phyloP scores from a whole-genome alignment of 176 grass and related monocot genomes.

The Rhynchospora tenuis region DNA sequence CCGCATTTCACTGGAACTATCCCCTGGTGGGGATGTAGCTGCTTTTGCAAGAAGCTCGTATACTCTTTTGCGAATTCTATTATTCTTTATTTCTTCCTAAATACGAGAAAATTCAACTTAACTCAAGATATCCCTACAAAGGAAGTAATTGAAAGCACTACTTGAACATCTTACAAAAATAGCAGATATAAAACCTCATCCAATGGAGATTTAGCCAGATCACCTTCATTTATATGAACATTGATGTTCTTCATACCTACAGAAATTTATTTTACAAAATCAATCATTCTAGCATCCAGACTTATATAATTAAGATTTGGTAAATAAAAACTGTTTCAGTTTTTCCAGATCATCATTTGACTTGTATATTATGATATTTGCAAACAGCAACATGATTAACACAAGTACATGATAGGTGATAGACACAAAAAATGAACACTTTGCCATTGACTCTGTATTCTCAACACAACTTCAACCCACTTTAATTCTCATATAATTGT shows the following conservation, averaged over 20 bases:
- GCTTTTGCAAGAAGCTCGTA: conserved; percentile 74
- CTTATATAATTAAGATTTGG: not conserved
- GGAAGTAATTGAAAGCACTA: not conserved
- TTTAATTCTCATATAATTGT: not conserved
- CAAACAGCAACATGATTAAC: conserved; percentile 9
- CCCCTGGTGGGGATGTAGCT: conserved; percentile 24
- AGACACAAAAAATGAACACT: not conserved
- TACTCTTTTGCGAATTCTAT: conserved; percentile 67
- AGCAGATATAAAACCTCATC: conserved; percentile 50
- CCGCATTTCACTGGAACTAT: conserved; percentile 30
- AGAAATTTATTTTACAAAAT: conserved; percentile 5
- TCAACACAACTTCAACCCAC: not conserved
- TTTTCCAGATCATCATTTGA: not conserved
- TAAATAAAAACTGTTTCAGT: conserved; percentile 14
- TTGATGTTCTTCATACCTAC: conserved; percentile 67
- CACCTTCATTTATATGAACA: conserved; percentile 52
- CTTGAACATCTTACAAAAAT: conserved; percentile 6
- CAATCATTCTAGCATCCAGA: not conserved
- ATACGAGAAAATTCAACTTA: conserved; percentile 11
- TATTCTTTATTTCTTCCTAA: conserved; percentile 79
- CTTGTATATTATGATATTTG: not conserved
- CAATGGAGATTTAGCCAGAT: conserved; percentile 39
- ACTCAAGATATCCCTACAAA: not conserved
- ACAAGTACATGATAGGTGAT: not conserved
- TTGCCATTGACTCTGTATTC: not conserved